Evolutionary conservation across 768 basidiomycete genomes (phyloP).

Genomic region (Clitopilus hobsonii): DNA sequence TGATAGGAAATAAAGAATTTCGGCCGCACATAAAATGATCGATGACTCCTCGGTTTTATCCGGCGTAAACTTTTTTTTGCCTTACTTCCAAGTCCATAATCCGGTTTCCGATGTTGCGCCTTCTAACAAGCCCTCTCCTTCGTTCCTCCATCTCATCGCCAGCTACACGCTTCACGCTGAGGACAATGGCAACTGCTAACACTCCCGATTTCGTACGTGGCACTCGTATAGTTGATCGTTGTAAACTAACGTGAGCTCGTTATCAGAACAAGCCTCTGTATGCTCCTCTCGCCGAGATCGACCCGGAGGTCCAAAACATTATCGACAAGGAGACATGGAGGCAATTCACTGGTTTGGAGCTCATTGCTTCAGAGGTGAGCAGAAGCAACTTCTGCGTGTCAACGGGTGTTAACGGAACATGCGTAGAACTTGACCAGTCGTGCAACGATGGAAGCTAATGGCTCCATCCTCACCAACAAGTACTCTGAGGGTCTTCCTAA

Average conservation of each 20-base stretch:
- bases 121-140: conserved; percentile 28
- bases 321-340: conserved; percentile 99
- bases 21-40: conserved; percentile 16
- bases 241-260: conserved; percentile 4
- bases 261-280: conserved; percentile 89
- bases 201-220: conserved; percentile 60
- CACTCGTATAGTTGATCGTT: neutral
- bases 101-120: conserved; percentile 31
- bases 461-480: conserved; percentile 98
- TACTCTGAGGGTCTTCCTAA: conserved; percentile 99
- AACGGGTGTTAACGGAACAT: neutral
- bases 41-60: conserved; percentile 14
- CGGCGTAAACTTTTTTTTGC: conserved; percentile 13
- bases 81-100: conserved; percentile 8
- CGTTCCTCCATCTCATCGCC: conserved; percentile 27
- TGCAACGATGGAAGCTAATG: conserved; percentile 97
- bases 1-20: neutral
- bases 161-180: conserved; percentile 21
- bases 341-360: conserved; percentile 95
- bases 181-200: conserved; percentile 55
- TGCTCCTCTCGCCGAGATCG: conserved; percentile 80
- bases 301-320: conserved; percentile 95
- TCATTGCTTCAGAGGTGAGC: conserved; percentile 94
- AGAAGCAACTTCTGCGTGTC: conserved; percentile 7
- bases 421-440: conserved; percentile 89